These are phyloP conservation scores for Coemansia sp. DNA, from an alignment of 192 early-diverging fungal genomes.

Conservation along the genomic window DNA sequence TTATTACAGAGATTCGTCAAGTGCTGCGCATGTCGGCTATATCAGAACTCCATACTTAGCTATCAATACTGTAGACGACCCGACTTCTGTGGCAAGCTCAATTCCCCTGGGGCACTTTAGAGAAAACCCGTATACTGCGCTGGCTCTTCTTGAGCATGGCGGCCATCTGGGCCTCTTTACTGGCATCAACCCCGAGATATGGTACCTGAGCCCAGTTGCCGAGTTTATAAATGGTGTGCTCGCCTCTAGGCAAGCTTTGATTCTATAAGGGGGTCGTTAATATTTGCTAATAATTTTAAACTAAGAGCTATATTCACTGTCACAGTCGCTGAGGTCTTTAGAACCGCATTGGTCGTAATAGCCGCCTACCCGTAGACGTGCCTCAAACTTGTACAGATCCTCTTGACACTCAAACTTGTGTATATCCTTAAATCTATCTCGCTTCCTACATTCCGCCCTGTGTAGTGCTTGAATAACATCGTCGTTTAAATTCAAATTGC, in stretches of 20 bases:
- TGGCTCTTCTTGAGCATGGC: conserved; percentile 72
- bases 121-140: conserved; percentile 70
- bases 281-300: background rate
- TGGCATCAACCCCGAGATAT: conserved; percentile 17
- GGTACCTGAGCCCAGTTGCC: conserved; percentile 61
- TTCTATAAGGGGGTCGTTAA: background rate
- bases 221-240: conserved; percentile 44
- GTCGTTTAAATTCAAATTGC: background rate
- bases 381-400: background rate
- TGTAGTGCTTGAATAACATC: background rate
- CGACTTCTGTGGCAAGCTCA: conserved; percentile 60
- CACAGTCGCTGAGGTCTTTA: background rate
- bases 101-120: conserved; percentile 68
- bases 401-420: background rate
- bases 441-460: background rate
- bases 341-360: background rate
- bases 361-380: background rate
- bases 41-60: conserved; percentile 74
- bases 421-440: background rate
- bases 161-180: conserved; percentile 83
- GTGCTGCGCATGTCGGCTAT: conserved; percentile 42
- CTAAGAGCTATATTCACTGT: background rate
- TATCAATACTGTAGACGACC: conserved; percentile 78
- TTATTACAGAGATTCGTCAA: conserved; percentile 65
- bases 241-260: background rate